Evolutionary conservation across 73 alveolate genomes (phyloP).

Genomic region (Tetrahymena borealis): DNA sequence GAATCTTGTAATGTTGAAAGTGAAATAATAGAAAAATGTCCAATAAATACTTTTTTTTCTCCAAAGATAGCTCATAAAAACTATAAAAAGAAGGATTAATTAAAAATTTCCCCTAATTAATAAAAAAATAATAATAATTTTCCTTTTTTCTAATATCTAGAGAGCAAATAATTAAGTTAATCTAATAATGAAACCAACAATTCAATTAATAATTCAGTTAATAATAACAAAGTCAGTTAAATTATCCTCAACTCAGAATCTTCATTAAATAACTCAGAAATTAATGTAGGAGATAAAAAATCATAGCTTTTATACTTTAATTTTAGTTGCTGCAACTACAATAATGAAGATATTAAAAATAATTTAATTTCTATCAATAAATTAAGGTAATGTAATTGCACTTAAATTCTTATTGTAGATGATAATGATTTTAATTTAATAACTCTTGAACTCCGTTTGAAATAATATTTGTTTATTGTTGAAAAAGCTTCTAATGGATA

Average conservation of each 20-base stretch:
- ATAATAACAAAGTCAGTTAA: neutral
- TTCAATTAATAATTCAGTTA: neutral
- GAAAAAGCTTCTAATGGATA: neutral
- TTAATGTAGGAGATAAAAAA: neutral
- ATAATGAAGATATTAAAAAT: neutral
- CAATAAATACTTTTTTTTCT: no score
- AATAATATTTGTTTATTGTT: neutral
- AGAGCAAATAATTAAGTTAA: neutral
- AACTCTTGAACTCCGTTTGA: neutral
- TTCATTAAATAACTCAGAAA: neutral
- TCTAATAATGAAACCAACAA: neutral
- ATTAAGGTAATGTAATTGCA: neutral
- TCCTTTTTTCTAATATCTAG: no score
- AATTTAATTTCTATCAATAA: neutral
- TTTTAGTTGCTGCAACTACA: neutral
- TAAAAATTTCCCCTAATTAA: neutral
- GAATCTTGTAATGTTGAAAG: no score
- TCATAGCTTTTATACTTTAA: neutral
- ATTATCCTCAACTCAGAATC: neutral
- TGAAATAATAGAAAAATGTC: no score
- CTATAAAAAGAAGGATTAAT: no score
- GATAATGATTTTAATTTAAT: neutral
- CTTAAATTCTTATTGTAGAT: neutral
- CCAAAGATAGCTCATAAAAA: no score
- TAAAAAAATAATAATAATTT: neutral